phyloP scores from a whole-genome alignment of 768 basidiomycete genomes.

The Termitomyces sp. region DNA sequence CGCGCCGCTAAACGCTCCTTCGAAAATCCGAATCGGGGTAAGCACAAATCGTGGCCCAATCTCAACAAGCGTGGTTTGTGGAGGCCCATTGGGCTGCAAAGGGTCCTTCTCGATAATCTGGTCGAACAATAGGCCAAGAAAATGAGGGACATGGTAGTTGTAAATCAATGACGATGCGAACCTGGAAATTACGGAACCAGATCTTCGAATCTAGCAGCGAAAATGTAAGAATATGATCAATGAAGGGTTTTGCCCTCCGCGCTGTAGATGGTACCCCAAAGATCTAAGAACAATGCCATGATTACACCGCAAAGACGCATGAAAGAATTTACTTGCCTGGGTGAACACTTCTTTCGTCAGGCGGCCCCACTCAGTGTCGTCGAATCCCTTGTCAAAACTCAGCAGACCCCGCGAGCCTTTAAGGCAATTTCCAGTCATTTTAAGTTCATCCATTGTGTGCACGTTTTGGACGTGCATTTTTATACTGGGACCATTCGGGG shows the following conservation, averaged over 20 bases:
- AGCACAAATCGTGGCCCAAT: constrained; percentile 97
- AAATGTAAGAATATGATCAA: constrained; percentile 97
- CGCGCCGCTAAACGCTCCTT: constrained; percentile 93
- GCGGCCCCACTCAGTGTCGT: constrained; percentile 80
- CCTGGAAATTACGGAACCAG: constrained; percentile 99
- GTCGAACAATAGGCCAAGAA: constrained; percentile 11
- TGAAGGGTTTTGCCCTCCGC: constrained; percentile 90
- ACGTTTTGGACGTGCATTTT: constrained; percentile 98
- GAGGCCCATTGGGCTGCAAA: constrained; percentile 76
- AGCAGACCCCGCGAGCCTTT: constrained; percentile 91
- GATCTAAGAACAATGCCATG: constrained; percentile 48
- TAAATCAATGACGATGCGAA: constrained; percentile 24
- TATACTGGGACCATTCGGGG: constrained; percentile 95
- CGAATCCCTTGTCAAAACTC: constrained; percentile 89
- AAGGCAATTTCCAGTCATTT: constrained; percentile 98
- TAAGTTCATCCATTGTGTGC: constrained; percentile 99
- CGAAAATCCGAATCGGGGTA: constrained; percentile 96
- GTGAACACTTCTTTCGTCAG: constrained; percentile 92
- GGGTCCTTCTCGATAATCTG: constrained; percentile 96
- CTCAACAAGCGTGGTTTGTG: constrained; percentile 86
- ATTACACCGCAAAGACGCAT: not conserved
- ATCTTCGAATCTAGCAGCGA: constrained; percentile 94
- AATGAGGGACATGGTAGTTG: not conserved
- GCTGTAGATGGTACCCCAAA: constrained; percentile 93
- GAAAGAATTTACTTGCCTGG: constrained; percentile 51